Conservation (phyloP, 176 grass and related monocot species). For the Rhynchospora breviuscula region DNA sequence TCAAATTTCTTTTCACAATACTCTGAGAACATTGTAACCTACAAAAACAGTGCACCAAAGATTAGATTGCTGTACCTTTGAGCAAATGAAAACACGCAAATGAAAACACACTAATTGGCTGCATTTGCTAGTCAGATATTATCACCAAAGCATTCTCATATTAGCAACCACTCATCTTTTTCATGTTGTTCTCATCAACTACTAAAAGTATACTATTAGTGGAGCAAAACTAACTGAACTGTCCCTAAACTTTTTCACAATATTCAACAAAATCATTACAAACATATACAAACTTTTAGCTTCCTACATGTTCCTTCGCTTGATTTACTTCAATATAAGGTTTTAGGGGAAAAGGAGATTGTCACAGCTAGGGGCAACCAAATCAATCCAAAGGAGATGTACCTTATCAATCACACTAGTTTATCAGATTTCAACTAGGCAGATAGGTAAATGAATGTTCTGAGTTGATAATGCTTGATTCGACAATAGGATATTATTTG, state of each 20-base stretch:
- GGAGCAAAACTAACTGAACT: not conserved
- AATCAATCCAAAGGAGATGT: not conserved
- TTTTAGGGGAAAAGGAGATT: not conserved
- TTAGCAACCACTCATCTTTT: not conserved
- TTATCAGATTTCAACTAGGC: not conserved
- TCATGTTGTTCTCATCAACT: not conserved
- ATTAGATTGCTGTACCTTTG: conserved; percentile 10
- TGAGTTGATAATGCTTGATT: not conserved
- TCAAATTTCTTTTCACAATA: conserved; percentile 91
- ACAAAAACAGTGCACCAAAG: conserved; percentile 25
- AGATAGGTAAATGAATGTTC: not conserved
- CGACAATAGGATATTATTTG: not conserved
- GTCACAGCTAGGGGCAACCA: not conserved
- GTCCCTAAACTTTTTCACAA: not conserved
- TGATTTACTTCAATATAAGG: not conserved
- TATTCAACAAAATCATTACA: not conserved
- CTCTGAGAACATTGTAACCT: conserved; percentile 94
- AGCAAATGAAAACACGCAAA: too few species aligned
- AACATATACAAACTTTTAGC: not conserved
- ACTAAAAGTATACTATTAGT: not conserved
- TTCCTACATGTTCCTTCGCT: not conserved
- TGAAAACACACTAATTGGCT: not conserved
- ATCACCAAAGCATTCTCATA: not conserved
- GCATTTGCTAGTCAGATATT: conserved; percentile 3
- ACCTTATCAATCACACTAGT: not conserved